Percentiles rank a stretch among this genome's conserved stretches.
phyloP scores from a whole-genome alignment of 768 basidiomycete genomes.

The Suillus sp. region DNA sequence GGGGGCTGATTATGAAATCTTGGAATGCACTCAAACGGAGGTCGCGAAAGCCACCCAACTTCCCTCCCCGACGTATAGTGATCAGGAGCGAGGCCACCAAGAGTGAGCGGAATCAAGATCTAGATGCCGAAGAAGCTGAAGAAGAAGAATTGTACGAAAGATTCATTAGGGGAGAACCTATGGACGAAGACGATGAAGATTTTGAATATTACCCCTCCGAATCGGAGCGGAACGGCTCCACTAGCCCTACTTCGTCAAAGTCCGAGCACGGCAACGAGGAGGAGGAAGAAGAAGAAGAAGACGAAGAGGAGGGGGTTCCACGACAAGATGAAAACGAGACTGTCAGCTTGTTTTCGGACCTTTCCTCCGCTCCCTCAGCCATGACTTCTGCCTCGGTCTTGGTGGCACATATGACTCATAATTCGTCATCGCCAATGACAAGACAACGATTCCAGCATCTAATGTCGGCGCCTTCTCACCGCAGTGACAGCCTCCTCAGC shows the following conservation, averaged over 20 bases:
- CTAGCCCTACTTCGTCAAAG: constrained; percentile 27
- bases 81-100: constrained; percentile 11
- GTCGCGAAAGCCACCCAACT: constrained; percentile 15
- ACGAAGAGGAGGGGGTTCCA: constrained; percentile 29
- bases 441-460: constrained; percentile 48
- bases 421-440: constrained; percentile 48
- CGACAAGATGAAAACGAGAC: constrained; percentile 41
- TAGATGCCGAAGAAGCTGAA: constrained; percentile 29
- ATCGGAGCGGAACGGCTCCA: constrained; percentile 18
- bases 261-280: constrained; percentile 38
- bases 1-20: constrained; percentile 20
- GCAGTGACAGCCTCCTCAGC: constrained; percentile 20
- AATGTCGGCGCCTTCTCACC: constrained; percentile 25
- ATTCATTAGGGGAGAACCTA: constrained; percentile 61
- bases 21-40: constrained; percentile 22
- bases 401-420: constrained; percentile 54
- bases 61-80: not conserved
- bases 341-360: constrained; percentile 54
- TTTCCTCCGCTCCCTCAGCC: constrained; percentile 39
- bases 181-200: constrained; percentile 50
- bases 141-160: constrained; percentile 50
- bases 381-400: constrained; percentile 46
- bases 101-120: constrained; percentile 4
- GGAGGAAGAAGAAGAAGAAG: constrained; percentile 29
- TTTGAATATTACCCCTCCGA: constrained; percentile 21